Evolutionary conservation across 495 filamentous ascomycete genomes (phyloP).

Genomic region (Hypoxylon crocopeplum): DNA sequence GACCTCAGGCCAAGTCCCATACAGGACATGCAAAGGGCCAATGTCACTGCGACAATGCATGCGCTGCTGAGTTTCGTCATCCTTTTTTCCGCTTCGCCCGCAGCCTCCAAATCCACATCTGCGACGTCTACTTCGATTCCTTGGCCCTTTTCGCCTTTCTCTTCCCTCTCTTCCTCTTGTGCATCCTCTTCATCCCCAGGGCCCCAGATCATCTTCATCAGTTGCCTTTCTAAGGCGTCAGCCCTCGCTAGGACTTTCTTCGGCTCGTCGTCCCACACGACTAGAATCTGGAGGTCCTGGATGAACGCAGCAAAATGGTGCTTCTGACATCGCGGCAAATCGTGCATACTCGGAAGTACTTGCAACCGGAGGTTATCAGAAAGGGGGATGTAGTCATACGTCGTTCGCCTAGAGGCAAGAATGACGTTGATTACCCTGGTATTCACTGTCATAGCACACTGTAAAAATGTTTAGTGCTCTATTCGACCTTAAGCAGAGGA

Average conservation of each 20-base stretch:
- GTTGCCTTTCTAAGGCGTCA: slow-evolving; percentile 53
- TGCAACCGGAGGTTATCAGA: slow-evolving; percentile 64
- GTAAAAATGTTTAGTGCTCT: background rate
- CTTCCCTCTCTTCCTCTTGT: slow-evolving; percentile 51
- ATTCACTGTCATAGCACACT: slow-evolving; percentile 67
- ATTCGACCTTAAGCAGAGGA: background rate
- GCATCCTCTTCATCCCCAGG: slow-evolving; percentile 49
- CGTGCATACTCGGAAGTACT: slow-evolving; percentile 61
- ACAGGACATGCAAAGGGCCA: slow-evolving; percentile 58
- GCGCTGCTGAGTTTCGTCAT: slow-evolving; percentile 58
- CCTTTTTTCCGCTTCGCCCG: slow-evolving; percentile 46
- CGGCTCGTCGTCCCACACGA: slow-evolving; percentile 74
- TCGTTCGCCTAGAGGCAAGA: slow-evolving; percentile 50
- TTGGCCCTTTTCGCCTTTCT: slow-evolving; percentile 42
- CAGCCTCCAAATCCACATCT: slow-evolving; percentile 49
- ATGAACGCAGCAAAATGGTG: slow-evolving; percentile 75
- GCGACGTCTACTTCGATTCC: slow-evolving; percentile 43
- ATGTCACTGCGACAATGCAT: slow-evolving; percentile 55
- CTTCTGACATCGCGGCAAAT: slow-evolving; percentile 64
- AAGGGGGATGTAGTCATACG: slow-evolving; percentile 59
- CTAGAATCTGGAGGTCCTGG: slow-evolving; percentile 58
- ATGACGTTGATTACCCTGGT: slow-evolving; percentile 64
- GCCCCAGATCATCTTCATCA: slow-evolving; percentile 65
- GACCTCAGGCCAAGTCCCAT: slow-evolving; percentile 63
- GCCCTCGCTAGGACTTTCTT: slow-evolving; percentile 59